These are phyloP conservation scores for Saxophila tyrrhenica DNA, from an alignment of 495 filamentous ascomycete species.

Conservation along the genomic window DNA sequence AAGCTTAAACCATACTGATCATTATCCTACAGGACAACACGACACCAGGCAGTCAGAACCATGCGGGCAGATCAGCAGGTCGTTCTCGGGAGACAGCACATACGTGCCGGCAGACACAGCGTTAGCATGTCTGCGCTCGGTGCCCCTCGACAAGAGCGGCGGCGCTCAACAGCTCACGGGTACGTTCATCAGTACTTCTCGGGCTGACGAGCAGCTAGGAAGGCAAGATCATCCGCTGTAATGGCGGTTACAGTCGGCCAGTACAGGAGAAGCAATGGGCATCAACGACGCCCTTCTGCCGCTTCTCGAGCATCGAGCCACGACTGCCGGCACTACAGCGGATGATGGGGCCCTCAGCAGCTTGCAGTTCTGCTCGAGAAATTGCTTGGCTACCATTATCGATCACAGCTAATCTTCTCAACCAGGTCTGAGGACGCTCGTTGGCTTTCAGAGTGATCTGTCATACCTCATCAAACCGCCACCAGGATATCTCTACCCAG, in stretches of 20 bases:
- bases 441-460: constrained; percentile 29
- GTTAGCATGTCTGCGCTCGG: constrained; percentile 4
- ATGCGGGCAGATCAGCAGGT: not conserved
- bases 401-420: too few species aligned
- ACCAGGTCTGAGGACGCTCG: not conserved
- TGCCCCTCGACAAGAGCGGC: constrained; percentile 3
- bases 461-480: constrained; percentile 37
- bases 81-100: not conserved
- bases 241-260: too few species aligned
- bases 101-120: constrained; percentile 1
- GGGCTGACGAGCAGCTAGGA: too few species aligned
- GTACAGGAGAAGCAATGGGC: not conserved
- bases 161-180: not conserved
- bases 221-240: too few species aligned
- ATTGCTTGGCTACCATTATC: too few species aligned
- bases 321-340: too few species aligned
- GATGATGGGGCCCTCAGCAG: too few species aligned
- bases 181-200: too few species aligned
- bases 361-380: too few species aligned
- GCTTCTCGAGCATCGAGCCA: too few species aligned
- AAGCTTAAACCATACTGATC: not conserved
- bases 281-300: too few species aligned
- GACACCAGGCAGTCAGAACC: not conserved
- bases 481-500: constrained; percentile 26
- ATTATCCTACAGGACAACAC: not conserved